Evolutionary conservation across 2,329 filamentous ascomycete genomes (phyloP).

Genomic region (Penicillium fuscoglaucum): DNA sequence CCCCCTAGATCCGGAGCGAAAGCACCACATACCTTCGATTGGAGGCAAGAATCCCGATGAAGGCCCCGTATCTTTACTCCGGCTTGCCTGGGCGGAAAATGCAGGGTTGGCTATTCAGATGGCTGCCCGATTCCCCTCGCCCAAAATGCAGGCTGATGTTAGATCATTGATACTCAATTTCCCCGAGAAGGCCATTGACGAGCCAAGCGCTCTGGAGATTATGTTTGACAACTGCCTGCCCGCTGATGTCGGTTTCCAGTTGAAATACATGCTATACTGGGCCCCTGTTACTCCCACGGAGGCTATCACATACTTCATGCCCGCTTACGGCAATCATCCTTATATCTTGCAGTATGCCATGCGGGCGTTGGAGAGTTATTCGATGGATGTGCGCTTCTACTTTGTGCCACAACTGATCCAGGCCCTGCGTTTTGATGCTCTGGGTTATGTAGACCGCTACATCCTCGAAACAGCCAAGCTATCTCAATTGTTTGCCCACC

Average conservation of each 20-base stretch:
- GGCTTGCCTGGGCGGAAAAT: constrained; percentile 82
- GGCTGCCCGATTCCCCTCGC: constrained; percentile 72
- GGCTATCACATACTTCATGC: constrained; percentile 89
- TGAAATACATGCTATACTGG: constrained; percentile 96
- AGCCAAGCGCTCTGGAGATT: constrained; percentile 80
- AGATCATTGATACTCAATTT: constrained; percentile 77
- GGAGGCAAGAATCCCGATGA: constrained; percentile 45
- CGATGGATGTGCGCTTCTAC: constrained; percentile 97
- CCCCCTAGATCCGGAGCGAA: constrained; percentile 68
- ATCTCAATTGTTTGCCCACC: constrained; percentile 97
- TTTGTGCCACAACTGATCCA: constrained; percentile 99
- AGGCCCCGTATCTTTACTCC: constrained; percentile 65
- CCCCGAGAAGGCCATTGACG: constrained; percentile 76
- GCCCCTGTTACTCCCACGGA: constrained; percentile 87
- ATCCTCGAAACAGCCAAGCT: constrained; percentile 96
- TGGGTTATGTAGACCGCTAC: constrained; percentile 94
- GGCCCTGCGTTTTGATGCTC: constrained; percentile 82
- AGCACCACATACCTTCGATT: constrained; percentile 50
- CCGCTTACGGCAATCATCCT: constrained; percentile 85
- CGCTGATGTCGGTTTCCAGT: constrained; percentile 74
- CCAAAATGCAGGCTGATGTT: constrained; percentile 71
- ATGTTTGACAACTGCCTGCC: constrained; percentile 76
- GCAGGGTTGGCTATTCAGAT: constrained; percentile 87
- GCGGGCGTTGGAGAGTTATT: constrained; percentile 88
- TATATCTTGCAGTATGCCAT: constrained; percentile 96